These are phyloP conservation scores for Pseudopyrenochaeta lycopersici DNA, from an alignment of 2,329 filamentous ascomycete genomes.

Conservation along the genomic window DNA sequence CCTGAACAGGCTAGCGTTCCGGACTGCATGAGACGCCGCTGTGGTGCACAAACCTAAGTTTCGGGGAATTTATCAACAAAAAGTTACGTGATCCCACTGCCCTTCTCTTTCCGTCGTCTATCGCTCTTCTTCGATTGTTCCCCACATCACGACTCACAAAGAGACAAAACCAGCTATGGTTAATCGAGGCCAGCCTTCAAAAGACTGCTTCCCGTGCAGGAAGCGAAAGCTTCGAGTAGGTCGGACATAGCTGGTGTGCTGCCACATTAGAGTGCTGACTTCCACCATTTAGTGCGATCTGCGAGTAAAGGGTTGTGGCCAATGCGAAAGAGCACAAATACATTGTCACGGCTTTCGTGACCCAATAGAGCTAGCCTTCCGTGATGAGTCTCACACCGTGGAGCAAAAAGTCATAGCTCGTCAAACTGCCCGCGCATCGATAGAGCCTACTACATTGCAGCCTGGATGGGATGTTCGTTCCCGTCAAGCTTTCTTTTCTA, in stretches of 20 bases:
- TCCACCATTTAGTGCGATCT: not conserved
- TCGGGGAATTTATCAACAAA: too few relatives aligned
- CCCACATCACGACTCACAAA: too few relatives aligned
- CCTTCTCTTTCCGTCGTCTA: too few relatives aligned
- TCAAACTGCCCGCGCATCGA: not conserved
- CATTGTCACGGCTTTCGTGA: not conserved
- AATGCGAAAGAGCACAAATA: not conserved
- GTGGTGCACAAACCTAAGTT: too few relatives aligned
- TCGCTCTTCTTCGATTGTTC: too few relatives aligned
- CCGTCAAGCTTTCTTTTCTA: not conserved
- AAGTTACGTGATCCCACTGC: too few relatives aligned
- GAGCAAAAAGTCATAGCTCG: not conserved
- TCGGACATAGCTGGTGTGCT: not conserved
- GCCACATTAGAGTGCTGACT: too few relatives aligned
- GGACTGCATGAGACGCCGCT: too few relatives aligned
- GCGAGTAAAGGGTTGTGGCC: not conserved
- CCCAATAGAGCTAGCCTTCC: not conserved
- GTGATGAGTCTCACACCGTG: not conserved
- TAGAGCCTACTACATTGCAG: not conserved
- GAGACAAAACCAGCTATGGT: not conserved
- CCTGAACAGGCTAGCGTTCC: too few relatives aligned
- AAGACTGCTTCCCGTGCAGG: constrained; percentile 2
- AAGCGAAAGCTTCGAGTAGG: not conserved
- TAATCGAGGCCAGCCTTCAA: not conserved
- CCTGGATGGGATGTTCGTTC: not conserved